phyloP scores from a whole-genome alignment of 176 grass and related monocot species.

The Oryza punctata region DNA sequence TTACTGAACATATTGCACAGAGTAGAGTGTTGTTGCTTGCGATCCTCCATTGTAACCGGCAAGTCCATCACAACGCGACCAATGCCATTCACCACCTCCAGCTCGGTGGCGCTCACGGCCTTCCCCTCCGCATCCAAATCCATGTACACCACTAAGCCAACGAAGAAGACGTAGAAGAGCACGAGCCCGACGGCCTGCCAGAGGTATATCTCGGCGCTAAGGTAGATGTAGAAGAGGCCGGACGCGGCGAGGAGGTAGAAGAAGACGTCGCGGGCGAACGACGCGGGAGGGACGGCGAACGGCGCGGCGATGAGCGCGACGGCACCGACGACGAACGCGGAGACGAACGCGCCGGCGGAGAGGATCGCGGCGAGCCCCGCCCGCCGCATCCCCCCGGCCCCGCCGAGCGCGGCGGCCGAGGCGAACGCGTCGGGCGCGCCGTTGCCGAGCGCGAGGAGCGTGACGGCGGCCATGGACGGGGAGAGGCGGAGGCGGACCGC shows the following conservation, averaged over 20 bases:
- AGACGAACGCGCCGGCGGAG: constrained; percentile 86
- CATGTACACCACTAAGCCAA: constrained; percentile 86
- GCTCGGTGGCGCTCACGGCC: constrained; percentile 29
- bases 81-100: constrained; percentile 43
- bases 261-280: constrained; percentile 79
- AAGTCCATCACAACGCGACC: constrained; percentile 26
- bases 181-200: constrained; percentile 85
- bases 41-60: constrained; percentile 33
- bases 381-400: constrained; percentile 39
- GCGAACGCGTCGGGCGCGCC: constrained; percentile 86
- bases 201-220: constrained; percentile 89
- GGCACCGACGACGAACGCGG: constrained; percentile 80
- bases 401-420: constrained; percentile 64
- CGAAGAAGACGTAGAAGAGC: constrained; percentile 85
- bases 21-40: background rate
- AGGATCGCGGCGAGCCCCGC: constrained; percentile 69
- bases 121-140: constrained; percentile 57
- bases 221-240: constrained; percentile 74
- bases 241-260: constrained; percentile 81
- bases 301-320: constrained; percentile 68
- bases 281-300: constrained; percentile 60
- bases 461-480: constrained; percentile 83
- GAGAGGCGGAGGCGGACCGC: constrained; percentile 65
- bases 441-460: constrained; percentile 91
- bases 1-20: constrained; percentile 44